phyloP scores from a whole-genome alignment of 805 yeast genomes.

The Candida vaughaniae region DNA sequence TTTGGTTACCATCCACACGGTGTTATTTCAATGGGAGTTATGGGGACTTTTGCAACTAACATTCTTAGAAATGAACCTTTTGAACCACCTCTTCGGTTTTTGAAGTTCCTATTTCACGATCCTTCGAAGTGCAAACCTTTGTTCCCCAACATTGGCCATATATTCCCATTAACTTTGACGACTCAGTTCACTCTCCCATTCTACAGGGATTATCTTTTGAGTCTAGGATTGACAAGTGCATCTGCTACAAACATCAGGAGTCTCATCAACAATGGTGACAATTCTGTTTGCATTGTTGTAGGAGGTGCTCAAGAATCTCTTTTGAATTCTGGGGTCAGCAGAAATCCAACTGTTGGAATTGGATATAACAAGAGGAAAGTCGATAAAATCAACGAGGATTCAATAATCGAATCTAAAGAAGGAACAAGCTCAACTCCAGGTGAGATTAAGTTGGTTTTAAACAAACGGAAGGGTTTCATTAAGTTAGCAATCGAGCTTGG shows the following conservation, averaged over 20 bases:
- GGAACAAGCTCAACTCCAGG: conserved; percentile 1
- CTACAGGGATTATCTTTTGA: conserved; percentile 79
- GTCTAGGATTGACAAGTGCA: conserved; percentile 84
- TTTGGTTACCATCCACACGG: conserved; percentile 98
- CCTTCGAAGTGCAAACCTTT: conserved; percentile 65
- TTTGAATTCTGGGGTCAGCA: conserved; percentile 42
- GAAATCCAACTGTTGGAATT: conserved; percentile 31
- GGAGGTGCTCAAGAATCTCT: conserved; percentile 96
- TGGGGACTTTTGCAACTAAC: conserved; percentile 75
- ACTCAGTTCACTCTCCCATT: conserved; percentile 84
- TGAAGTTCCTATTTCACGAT: conserved; percentile 48
- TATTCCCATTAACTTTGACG: conserved; percentile 74
- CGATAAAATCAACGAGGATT: conserved; percentile 13
- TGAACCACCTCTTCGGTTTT: conserved; percentile 30
- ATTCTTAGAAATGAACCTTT: conserved; percentile 43
- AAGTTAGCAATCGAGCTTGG: conserved; percentile 81
- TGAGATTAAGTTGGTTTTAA: conserved; percentile 66
- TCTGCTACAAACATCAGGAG: conserved; percentile 68
- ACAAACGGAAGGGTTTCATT: conserved; percentile 83
- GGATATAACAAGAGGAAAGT: conserved; percentile 22
- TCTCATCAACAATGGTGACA: conserved; percentile 58
- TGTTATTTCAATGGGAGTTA: conserved; percentile 85
- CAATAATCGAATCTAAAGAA: conserved; percentile 3
- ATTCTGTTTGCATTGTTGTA: conserved; percentile 83
- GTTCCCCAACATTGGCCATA: conserved; percentile 80